Evolutionary conservation across 345 rosid genomes (phyloP).

Genomic region (Eucalyptus leucophloia): DNA sequence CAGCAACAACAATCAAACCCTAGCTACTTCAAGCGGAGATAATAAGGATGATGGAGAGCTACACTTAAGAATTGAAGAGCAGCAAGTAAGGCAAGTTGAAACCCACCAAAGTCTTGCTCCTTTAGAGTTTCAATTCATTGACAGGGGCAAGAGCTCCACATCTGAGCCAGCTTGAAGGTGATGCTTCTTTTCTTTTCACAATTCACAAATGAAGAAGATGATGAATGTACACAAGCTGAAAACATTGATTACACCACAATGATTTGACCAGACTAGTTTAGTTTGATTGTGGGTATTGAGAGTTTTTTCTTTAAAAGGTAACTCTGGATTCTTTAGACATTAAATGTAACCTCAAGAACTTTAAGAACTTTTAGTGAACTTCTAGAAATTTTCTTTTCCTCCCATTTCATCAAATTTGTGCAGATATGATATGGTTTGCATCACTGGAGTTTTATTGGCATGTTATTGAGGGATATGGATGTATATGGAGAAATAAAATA

Average conservation of each 20-base stretch:
- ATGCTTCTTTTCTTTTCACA: background rate
- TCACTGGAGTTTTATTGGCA: background rate
- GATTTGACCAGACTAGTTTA: background rate
- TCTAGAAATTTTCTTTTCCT: background rate
- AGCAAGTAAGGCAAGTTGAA: background rate
- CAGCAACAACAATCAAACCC: background rate
- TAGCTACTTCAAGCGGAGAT: background rate
- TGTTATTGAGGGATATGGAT: background rate
- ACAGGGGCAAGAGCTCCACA: slow-evolving; percentile 34
- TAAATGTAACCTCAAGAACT: background rate
- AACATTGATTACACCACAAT: background rate
- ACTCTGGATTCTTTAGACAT: background rate
- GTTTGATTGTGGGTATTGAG: background rate
- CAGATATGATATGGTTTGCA: background rate
- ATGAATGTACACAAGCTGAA: background rate
- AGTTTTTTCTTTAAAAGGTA: background rate
- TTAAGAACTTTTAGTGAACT: background rate
- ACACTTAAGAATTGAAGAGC: background rate
- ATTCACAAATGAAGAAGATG: background rate
- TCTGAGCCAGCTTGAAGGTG: background rate
- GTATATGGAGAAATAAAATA: background rate
- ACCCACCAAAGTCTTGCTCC: background rate
- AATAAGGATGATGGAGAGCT: slow-evolving; percentile 14
- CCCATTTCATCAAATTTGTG: background rate
- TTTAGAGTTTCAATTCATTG: slow-evolving; percentile 21